phyloP scores from a whole-genome alignment of 2,329 filamentous ascomycete species.

The Graphium sp. region DNA sequence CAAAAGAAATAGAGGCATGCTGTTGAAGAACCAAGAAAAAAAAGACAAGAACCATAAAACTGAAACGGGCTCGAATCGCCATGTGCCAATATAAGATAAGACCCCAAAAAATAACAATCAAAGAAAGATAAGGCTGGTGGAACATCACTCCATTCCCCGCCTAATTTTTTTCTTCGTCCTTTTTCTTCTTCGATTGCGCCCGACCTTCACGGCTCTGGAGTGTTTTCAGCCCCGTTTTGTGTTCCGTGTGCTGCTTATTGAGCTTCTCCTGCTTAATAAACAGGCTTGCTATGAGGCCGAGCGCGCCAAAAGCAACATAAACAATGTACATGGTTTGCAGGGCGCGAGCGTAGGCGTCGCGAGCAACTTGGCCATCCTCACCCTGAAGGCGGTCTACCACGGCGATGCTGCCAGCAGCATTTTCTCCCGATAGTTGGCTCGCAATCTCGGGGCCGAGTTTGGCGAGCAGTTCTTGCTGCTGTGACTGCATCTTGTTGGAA shows the following conservation, averaged over 20 bases:
- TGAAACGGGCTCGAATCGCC: too few species aligned
- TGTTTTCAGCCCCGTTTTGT: slow-evolving; percentile 37
- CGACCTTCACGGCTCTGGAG: slow-evolving; percentile 12
- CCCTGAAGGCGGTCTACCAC: slow-evolving; percentile 33
- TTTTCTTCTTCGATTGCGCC: background rate
- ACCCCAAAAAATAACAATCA: too few species aligned
- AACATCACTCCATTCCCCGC: too few species aligned
- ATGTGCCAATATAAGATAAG: too few species aligned
- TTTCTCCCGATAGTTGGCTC: slow-evolving; percentile 34
- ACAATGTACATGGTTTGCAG: slow-evolving; percentile 41
- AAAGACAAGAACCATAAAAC: too few species aligned
- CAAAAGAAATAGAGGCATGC: too few species aligned
- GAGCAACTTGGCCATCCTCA: slow-evolving; percentile 22
- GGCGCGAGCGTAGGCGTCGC: slow-evolving; percentile 28
- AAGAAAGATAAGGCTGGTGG: too few species aligned
- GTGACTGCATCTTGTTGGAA: slow-evolving; percentile 53
- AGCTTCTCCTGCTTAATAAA: slow-evolving; percentile 30
- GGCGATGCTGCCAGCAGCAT: slow-evolving; percentile 43
- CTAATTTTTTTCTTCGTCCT: background rate
- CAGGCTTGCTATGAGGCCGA: slow-evolving; percentile 27
- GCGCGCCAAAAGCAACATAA: slow-evolving; percentile 29
- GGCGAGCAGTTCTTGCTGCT: slow-evolving; percentile 26
- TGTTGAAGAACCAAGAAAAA: too few species aligned
- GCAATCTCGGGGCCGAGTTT: slow-evolving; percentile 34
- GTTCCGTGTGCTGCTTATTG: slow-evolving; percentile 36